These are phyloP conservation scores for Sphagnum contortum DNA, from an alignment of 225 moss, liverwort and hornwort genomes.

Conservation along the genomic window DNA sequence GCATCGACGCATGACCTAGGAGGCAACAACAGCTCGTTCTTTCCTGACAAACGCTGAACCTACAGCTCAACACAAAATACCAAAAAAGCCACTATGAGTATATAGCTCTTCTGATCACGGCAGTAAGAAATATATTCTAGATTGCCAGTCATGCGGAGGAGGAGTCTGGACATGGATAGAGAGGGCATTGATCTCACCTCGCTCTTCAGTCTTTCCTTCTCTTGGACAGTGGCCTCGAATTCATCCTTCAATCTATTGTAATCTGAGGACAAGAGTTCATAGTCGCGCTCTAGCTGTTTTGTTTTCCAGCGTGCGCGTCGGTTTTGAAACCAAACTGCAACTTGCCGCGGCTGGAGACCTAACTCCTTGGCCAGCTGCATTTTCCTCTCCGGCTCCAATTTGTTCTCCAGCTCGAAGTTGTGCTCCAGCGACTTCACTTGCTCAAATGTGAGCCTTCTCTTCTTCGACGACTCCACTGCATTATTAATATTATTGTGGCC, in stretches of 20 bases:
- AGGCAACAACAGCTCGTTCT: background rate
- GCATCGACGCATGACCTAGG: too few relatives aligned
- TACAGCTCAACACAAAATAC: conserved; percentile 1
- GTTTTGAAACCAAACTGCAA: conserved; percentile 99
- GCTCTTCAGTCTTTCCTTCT: conserved; percentile 47
- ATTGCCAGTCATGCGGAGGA: too few relatives aligned
- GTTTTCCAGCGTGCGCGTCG: conserved; percentile 95
- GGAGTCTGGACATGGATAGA: too few relatives aligned
- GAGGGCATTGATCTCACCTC: conserved; percentile 29
- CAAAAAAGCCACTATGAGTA: too few relatives aligned
- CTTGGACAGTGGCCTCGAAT: conserved; percentile 37
- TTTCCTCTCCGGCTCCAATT: conserved; percentile 90
- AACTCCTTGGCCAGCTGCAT: conserved; percentile 90
- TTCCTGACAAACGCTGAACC: conserved; percentile 34
- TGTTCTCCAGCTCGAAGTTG: conserved; percentile 89
- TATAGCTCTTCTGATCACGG: too few relatives aligned
- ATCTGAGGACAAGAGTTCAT: conserved; percentile 68
- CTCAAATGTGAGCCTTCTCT: conserved; percentile 73
- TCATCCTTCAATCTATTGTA: conserved; percentile 66
- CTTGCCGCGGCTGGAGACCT: conserved; percentile 83
- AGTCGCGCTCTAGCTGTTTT: conserved; percentile 88
- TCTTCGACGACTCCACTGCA: conserved; percentile 45
- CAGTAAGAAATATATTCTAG: too few relatives aligned
- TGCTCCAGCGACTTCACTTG: conserved; percentile 87
- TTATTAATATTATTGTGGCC: too few relatives aligned